These are phyloP conservation scores for Camellia japonica DNA, from an alignment of 148 eudicot genomes.

Conservation along the genomic window DNA sequence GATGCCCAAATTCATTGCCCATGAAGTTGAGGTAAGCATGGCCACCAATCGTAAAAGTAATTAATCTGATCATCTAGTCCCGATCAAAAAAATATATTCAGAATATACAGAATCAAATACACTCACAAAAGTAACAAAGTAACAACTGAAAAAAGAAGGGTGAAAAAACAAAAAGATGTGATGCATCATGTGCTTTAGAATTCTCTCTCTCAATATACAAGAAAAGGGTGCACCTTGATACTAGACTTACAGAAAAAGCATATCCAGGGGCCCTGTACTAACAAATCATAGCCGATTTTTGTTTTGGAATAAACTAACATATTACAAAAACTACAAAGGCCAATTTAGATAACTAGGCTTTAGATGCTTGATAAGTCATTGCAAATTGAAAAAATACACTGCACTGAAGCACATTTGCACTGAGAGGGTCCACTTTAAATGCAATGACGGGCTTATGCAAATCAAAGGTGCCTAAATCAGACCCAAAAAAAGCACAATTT, in stretches of 20 bases:
- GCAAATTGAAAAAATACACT: background rate
- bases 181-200: background rate
- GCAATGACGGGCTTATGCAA: background rate
- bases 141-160: background rate
- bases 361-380: background rate
- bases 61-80: conserved; percentile 76
- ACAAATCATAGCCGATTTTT: background rate
- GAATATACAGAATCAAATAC: background rate
- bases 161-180: background rate
- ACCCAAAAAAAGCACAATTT: background rate
- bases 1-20: conserved; percentile 99
- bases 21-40: conserved; percentile 91
- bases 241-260: background rate
- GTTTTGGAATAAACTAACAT: background rate
- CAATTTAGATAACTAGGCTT: background rate
- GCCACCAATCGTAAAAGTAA: conserved; percentile 80
- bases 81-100: conserved; percentile 10
- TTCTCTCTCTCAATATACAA: background rate
- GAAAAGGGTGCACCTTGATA: conserved; percentile 4
- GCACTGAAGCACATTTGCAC: background rate
- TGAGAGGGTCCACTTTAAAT: background rate
- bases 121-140: background rate
- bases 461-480: background rate
- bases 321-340: background rate
- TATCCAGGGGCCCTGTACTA: background rate